Evolutionary conservation across 2,329 filamentous ascomycete genomes (phyloP).

Genomic region (Cadophora luteo-olivacea): DNA sequence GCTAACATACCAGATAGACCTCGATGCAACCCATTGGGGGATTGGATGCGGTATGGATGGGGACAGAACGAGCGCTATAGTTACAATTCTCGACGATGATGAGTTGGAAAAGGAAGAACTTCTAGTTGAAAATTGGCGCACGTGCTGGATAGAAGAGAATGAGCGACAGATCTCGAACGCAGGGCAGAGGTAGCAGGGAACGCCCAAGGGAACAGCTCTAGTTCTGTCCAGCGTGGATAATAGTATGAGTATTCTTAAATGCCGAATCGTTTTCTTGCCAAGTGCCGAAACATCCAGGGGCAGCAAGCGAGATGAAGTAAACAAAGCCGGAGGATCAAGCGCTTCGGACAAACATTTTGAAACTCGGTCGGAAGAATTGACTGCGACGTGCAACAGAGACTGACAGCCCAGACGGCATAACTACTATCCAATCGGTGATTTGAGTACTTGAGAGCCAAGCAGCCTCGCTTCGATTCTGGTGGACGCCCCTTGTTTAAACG

Average conservation of each 20-base stretch:
- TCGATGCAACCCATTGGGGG: background rate
- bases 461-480: background rate
- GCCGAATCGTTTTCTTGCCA: background rate
- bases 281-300: background rate
- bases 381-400: slow-evolving; percentile 17
- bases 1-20: background rate
- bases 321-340: slow-evolving; percentile 1
- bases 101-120: background rate
- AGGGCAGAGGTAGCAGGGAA: background rate
- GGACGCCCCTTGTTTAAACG: background rate
- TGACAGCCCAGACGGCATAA: background rate
- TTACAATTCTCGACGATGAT: background rate
- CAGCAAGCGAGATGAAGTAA: slow-evolving; percentile 16
- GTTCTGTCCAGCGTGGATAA: background rate
- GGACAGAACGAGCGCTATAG: background rate
- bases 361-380: slow-evolving; percentile 8
- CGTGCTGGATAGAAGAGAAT: background rate
- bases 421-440: background rate
- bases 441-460: background rate
- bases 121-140: background rate
- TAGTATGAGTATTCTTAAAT: background rate
- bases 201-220: background rate
- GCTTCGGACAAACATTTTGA: slow-evolving; percentile 7
- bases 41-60: background rate
- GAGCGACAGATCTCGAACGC: background rate